These are phyloP conservation scores for Blastocystis hominis DNA, from an alignment of 352 stramenopile species.

Conservation along the genomic window DNA sequence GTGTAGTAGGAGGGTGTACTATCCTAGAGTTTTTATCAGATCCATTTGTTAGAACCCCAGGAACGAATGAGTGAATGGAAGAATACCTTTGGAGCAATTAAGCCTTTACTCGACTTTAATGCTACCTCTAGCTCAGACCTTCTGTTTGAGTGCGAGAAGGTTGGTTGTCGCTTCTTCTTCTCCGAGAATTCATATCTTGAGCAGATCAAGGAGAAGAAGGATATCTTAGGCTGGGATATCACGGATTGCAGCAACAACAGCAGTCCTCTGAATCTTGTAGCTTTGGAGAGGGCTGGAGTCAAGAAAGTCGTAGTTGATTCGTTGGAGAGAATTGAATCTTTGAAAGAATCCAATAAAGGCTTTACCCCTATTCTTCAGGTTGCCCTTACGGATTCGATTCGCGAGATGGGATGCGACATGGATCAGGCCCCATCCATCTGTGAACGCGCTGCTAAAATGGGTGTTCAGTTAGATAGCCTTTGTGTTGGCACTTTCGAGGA, in stretches of 20 bases:
- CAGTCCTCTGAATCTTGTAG: neutral
- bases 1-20: neutral
- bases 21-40: too few relatives aligned
- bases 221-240: neutral
- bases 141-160: neutral
- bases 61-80: neutral
- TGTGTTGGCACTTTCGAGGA: neutral
- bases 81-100: neutral
- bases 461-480: neutral
- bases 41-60: neutral
- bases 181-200: neutral
- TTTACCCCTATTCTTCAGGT: neutral
- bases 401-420: neutral
- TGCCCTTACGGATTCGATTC: neutral
- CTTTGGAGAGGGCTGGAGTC: neutral
- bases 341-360: neutral
- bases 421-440: neutral
- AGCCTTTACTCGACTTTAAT: neutral
- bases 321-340: neutral
- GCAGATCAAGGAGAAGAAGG: neutral
- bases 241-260: neutral
- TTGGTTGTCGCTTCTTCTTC: conserved; percentile 4
- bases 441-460: neutral
- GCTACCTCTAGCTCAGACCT: conserved; percentile 7
- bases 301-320: neutral